Percentiles rank a stretch among this genome's conserved stretches.
Evolutionary conservation across 768 basidiomycete genomes (phyloP).

Genomic region (Boletus vermiculosoides): DNA sequence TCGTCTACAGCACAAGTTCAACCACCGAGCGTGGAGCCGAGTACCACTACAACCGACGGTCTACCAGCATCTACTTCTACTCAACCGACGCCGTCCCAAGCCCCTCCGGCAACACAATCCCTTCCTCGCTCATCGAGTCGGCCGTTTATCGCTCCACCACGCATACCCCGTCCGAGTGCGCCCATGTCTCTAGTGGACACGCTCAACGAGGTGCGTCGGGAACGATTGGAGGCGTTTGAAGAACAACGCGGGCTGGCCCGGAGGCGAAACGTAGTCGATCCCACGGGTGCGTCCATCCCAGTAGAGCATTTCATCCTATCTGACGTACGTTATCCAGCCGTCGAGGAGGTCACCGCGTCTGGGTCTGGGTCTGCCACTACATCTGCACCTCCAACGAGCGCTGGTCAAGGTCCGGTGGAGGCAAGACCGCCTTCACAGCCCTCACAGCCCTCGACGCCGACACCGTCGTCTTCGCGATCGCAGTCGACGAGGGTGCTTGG

Average conservation of each 20-base stretch:
- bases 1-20: background rate
- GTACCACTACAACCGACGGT: background rate
- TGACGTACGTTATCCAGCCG: constrained; percentile 1
- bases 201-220: constrained; percentile 22
- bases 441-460: constrained; percentile 1
- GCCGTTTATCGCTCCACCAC: constrained; percentile 25
- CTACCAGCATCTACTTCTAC: background rate
- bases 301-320: background rate
- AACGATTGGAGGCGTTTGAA: background rate
- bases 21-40: background rate
- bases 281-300: background rate
- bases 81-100: background rate
- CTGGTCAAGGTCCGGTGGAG: background rate
- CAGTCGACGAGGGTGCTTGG: background rate
- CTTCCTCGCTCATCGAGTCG: constrained; percentile 1
- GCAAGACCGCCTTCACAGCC: background rate
- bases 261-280: background rate
- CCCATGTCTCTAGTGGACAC: constrained; percentile 21
- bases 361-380: background rate
- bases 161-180: constrained; percentile 11
- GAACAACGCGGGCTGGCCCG: background rate
- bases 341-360: background rate
- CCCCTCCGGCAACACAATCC: constrained; percentile 3
- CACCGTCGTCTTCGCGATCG: background rate
- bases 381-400: background rate